Percentiles rank a stretch among this genome's conserved stretches.
phyloP scores from a whole-genome alignment of 225 moss, liverwort and hornwort genomes.

The Polytrichum commune region DNA sequence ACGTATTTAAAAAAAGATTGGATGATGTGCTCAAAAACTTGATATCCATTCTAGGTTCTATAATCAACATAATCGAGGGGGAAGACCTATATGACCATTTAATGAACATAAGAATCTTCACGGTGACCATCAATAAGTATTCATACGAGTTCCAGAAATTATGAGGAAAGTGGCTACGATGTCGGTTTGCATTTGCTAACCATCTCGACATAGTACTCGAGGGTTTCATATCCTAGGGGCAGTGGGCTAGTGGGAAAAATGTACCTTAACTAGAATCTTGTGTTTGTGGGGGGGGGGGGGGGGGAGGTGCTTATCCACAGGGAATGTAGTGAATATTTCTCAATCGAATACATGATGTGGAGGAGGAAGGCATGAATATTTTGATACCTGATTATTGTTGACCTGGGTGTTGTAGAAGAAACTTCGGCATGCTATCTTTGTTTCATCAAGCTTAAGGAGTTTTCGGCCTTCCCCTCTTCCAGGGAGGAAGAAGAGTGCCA shows the following conservation, averaged over 20 bases:
- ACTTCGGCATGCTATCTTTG: conserved; percentile 10
- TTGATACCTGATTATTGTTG: conserved; percentile 20
- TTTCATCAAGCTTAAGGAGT: not conserved
- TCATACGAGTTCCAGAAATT: too few relatives aligned
- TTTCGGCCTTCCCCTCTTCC: conserved; percentile 11
- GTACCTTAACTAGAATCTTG: too few relatives aligned
- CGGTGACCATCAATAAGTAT: too few relatives aligned
- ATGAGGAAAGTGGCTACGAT: too few relatives aligned
- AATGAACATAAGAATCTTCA: not conserved
- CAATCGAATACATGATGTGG: not conserved
- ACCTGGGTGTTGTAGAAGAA: conserved; percentile 42
- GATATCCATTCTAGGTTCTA: not conserved
- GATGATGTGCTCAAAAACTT: not conserved
- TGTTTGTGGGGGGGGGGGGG: too few relatives aligned
- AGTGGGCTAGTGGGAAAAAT: not conserved
- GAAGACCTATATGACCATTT: not conserved
- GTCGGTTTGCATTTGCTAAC: too few relatives aligned
- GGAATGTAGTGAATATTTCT: not conserved
- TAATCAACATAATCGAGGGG: not conserved
- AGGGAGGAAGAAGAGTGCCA: not conserved
- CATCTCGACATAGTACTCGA: not conserved
- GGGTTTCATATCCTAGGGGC: not conserved
- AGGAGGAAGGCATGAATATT: not conserved
- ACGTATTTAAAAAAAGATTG: too few relatives aligned
- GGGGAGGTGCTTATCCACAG: not conserved